Percentiles rank a stretch among this genome's conserved stretches.
phyloP scores from a whole-genome alignment of 2,329 filamentous ascomycete genomes.

The Microsporum ferrugineum region DNA sequence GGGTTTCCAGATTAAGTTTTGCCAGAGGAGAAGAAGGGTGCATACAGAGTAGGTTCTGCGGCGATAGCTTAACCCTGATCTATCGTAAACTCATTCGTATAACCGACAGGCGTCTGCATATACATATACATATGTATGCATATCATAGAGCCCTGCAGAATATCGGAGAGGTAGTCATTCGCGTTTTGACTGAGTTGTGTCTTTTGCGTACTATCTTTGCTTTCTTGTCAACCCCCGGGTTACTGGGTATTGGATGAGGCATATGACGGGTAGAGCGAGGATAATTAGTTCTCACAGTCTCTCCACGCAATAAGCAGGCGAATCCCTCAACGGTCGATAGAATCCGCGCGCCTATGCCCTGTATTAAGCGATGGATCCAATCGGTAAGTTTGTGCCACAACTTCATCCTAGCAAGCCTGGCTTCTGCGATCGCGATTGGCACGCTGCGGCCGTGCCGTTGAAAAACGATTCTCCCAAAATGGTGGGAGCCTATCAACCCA shows the following conservation, averaged over 20 bases:
- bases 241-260: neutral
- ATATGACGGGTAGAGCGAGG: neutral
- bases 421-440: conserved; percentile 3
- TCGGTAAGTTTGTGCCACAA: neutral
- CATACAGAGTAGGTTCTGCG: neutral
- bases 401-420: neutral
- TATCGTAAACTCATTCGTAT: neutral
- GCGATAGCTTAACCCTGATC: neutral
- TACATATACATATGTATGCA: neutral
- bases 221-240: neutral
- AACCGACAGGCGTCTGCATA: neutral
- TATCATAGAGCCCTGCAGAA: conserved; percentile 1
- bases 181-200: neutral
- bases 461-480: neutral
- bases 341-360: neutral
- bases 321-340: neutral
- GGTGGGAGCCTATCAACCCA: neutral
- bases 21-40: neutral
- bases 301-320: neutral
- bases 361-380: neutral
- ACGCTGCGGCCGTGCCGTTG: conserved; percentile 1
- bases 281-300: neutral
- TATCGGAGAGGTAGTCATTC: neutral
- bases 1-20: neutral
- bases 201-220: neutral